Evolutionary conservation across 441 rosid genomes (phyloP).

Genomic region (Erodium texanum): DNA sequence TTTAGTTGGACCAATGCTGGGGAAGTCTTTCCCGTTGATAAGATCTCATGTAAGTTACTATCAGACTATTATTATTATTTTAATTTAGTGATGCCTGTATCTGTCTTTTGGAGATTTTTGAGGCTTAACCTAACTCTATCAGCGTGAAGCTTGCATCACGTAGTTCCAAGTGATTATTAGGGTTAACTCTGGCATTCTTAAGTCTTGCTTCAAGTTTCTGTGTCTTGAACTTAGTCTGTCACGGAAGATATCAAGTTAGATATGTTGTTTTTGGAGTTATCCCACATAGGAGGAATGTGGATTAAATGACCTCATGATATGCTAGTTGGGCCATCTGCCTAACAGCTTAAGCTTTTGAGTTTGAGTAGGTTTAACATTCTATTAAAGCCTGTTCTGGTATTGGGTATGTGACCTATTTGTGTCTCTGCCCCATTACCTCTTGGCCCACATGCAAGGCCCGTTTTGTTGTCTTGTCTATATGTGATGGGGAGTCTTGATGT

Average conservation of each 20-base stretch:
- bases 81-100: background rate
- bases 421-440: background rate
- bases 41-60: constrained; percentile 64
- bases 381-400: background rate
- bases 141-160: background rate
- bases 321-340: background rate
- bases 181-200: background rate
- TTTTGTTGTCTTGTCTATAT: background rate
- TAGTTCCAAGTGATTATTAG: background rate
- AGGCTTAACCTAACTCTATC: background rate
- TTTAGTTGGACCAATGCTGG: constrained; percentile 67
- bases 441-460: background rate
- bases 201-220: constrained; percentile 3
- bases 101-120: background rate
- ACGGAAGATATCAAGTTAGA: background rate
- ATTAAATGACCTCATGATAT: background rate
- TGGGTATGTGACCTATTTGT: background rate
- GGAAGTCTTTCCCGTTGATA: constrained; percentile 54
- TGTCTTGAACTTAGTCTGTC: background rate
- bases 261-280: background rate
- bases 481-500: background rate
- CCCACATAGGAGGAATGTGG: background rate
- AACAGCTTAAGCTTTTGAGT: background rate
- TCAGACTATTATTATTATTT: background rate
- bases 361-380: background rate